Conservation (phyloP, 179 eudicot species). For the Spergularia azorica region DNA sequence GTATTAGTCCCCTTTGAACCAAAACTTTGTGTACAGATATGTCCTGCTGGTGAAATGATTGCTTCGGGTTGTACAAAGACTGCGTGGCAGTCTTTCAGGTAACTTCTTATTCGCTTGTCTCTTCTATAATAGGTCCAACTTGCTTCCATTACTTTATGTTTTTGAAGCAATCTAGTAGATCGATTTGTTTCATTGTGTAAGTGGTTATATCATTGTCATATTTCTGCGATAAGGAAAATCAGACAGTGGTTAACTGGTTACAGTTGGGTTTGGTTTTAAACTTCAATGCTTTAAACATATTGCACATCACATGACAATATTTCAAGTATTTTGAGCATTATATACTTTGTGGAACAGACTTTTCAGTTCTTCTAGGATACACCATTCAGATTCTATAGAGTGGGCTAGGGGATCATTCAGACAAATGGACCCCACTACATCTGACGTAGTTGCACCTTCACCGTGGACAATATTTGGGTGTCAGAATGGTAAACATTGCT, state of each 20-base stretch:
- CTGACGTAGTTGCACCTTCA: constrained; percentile 48
- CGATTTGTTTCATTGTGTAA: not conserved
- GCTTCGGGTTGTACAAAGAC: constrained; percentile 37
- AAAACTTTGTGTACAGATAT: constrained; percentile 36
- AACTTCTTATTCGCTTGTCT: not conserved
- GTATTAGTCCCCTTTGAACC: constrained; percentile 1
- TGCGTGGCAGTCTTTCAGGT: constrained; percentile 51
- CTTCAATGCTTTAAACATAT: too few relatives aligned
- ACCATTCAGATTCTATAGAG: constrained; percentile 37
- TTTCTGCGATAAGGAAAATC: not conserved
- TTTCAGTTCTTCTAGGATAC: constrained; percentile 38
- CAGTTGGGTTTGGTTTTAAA: too few relatives aligned
- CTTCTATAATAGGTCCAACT: too few relatives aligned
- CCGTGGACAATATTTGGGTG: constrained; percentile 53
- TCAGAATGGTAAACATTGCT: constrained; percentile 40
- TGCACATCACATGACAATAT: not conserved
- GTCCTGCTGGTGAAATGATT: constrained; percentile 31
- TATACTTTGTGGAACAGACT: constrained; percentile 25
- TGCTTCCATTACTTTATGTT: too few relatives aligned
- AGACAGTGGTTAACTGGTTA: not conserved
- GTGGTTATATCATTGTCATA: too few relatives aligned
- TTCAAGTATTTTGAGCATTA: not conserved
- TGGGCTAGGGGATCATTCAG: constrained; percentile 35
- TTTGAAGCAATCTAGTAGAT: not conserved
- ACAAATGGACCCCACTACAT: constrained; percentile 31